Percentiles rank a stretch among this genome's conserved stretches.
phyloP scores from a whole-genome alignment of 208 protist species.

The Leishmania major region DNA sequence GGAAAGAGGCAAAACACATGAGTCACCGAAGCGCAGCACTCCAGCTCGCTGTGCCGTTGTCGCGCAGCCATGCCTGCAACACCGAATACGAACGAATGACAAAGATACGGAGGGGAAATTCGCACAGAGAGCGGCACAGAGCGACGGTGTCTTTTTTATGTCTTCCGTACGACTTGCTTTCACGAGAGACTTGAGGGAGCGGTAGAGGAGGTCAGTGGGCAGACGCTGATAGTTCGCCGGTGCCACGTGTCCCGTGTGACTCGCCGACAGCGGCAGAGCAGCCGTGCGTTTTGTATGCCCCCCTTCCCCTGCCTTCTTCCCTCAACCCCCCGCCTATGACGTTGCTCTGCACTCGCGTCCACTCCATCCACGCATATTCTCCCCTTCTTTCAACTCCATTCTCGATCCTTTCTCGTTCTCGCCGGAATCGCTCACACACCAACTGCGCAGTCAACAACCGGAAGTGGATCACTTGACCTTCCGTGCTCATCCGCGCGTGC shows the following conservation, averaged over 20 bases:
- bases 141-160: neutral
- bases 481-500: neutral
- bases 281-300: neutral
- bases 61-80: neutral
- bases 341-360: neutral
- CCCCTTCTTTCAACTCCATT: neutral
- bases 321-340: neutral
- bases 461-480: neutral
- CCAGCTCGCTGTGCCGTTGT: neutral
- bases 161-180: neutral
- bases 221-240: neutral
- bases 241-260: neutral
- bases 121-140: neutral
- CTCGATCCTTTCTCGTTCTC: neutral
- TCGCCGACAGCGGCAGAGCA: neutral
- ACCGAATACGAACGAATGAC: neutral
- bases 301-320: neutral
- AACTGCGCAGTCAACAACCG: conserved; percentile 2
- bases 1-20: neutral
- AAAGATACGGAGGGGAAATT: neutral
- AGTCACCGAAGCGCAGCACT: neutral
- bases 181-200: neutral
- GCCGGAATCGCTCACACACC: neutral
- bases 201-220: neutral
- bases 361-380: neutral